phyloP scores from a whole-genome alignment of 148 eudicot species.

The Nepenthes gracilis region DNA sequence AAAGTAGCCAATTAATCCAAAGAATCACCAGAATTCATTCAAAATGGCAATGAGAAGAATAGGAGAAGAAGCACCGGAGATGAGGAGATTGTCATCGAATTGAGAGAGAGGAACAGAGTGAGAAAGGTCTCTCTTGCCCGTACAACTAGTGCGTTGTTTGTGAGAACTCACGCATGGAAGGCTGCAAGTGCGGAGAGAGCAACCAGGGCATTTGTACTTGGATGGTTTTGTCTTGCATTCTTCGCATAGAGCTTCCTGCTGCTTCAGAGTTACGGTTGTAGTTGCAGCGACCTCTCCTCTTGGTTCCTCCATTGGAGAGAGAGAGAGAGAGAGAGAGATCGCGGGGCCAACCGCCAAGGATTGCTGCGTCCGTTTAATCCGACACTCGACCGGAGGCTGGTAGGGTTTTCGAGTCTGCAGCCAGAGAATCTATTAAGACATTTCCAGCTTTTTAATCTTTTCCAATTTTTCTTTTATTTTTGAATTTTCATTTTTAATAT shows the following conservation, averaged over 20 bases:
- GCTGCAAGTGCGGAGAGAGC: slow-evolving; percentile 63
- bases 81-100: slow-evolving; percentile 58
- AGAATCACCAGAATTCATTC: background rate
- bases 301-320: too few relatives aligned
- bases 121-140: slow-evolving; percentile 62
- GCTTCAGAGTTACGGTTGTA: background rate
- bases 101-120: slow-evolving; percentile 54
- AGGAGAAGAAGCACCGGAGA: slow-evolving; percentile 41
- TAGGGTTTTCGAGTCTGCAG: too few relatives aligned
- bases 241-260: slow-evolving; percentile 29
- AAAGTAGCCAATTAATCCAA: background rate
- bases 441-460: too few relatives aligned
- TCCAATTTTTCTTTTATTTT: too few relatives aligned
- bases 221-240: slow-evolving; percentile 57
- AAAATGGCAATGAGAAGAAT: background rate
- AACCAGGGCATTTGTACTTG: slow-evolving; percentile 89
- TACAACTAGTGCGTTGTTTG: slow-evolving; percentile 44
- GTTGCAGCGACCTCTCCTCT: background rate
- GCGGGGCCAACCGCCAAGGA: too few relatives aligned
- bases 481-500: too few relatives aligned
- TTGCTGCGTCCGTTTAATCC: too few relatives aligned
- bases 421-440: too few relatives aligned
- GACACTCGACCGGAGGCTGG: too few relatives aligned
- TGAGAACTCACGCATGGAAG: slow-evolving; percentile 81
- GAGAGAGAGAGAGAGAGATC: too few relatives aligned